Evolutionary conservation across 768 basidiomycete genomes (phyloP), one percentile per base, ranked within the genome.

Genomic region (Piloderma croceum): DNA sequence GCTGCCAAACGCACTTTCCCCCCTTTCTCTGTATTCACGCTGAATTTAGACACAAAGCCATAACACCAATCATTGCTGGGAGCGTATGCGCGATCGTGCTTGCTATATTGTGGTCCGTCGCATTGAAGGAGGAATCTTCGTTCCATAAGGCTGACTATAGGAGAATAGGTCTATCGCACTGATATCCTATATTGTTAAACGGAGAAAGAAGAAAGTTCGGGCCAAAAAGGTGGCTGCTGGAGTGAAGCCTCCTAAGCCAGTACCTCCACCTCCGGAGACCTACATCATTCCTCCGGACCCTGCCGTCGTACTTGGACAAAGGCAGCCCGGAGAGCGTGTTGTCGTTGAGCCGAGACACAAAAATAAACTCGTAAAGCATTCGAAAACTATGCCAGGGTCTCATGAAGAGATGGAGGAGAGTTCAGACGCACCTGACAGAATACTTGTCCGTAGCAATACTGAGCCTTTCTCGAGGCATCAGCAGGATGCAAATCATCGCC

Each of bases 231-330:
- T 68, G 35, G 67, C 61, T 6, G 62, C 63, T n/a, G 75, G 75
- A 23, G 68, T 66, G 49, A 59, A 64, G 3, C 53, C 67, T 41
- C 67, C 70, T 13, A 70, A 68, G 51, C 61, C 63, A 41, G 49
- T 64, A 39, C 56, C 61, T 36, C 54, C 60, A 34, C 58, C 64
- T 13, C 61, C 66, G 38, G 70, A 74, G 49, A 69, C 61, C 34
- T 62, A 77, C 40, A 64, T 81, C 37, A 75, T 81, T 15, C 79
- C 79, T 15, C 79, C 79, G 1, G 80, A 83, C 57, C 79, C 81
- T n/a, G 80, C 79, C 29, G 65, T 81, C 22, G 55, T 81, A n/a
- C 60, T 74, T 32, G 76, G 75, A 15, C 63, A 68, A 34, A 54
- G 62, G 17, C 48, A 56, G 41, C 69, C 74, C 3, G 74, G 75